phyloP scores from a whole-genome alignment of 805 yeast genomes.

The Candida mattraensis region DNA sequence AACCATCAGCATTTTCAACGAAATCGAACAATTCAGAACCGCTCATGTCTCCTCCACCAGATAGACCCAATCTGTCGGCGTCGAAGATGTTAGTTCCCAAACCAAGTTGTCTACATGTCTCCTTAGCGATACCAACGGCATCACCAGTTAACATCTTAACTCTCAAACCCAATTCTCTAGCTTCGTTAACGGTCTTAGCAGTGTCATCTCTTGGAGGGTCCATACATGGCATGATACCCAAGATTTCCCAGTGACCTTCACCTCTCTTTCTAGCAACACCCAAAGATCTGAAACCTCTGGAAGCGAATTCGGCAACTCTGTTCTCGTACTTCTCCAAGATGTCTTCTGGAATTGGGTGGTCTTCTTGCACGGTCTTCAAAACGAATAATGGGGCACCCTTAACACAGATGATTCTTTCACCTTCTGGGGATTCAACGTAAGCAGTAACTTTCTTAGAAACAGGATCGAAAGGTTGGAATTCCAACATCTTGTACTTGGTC shows the following conservation, averaged over 20 bases:
- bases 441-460: conserved; percentile 96
- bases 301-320: conserved; percentile 96
- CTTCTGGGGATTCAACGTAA: conserved; percentile 92
- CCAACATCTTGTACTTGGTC: conserved; percentile 90
- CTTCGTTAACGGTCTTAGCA: conserved; percentile 91
- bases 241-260: conserved; percentile 96
- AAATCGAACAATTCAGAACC: conserved; percentile 98
- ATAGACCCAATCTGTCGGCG: conserved; percentile 94
- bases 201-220: conserved; percentile 99
- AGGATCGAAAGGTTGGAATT: conserved; percentile 97
- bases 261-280: conserved; percentile 99
- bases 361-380: conserved; percentile 94
- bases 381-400: conserved; percentile 98
- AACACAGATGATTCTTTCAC: conserved; percentile 92
- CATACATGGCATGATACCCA: conserved; percentile 98
- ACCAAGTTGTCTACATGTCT: conserved; percentile 97
- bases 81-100: conserved; percentile 94
- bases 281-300: conserved; percentile 97
- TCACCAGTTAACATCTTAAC: conserved; percentile 99
- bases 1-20: conserved; percentile 97
- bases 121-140: conserved; percentile 98
- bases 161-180: conserved; percentile 86
- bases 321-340: conserved; percentile 92
- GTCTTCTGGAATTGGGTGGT: conserved; percentile 94
- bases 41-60: conserved; percentile 91